Evolutionary conservation across 805 yeast genomes (phyloP), one percentile per base, ranked within the genome.

Genomic region (Starmerella bombicola): DNA sequence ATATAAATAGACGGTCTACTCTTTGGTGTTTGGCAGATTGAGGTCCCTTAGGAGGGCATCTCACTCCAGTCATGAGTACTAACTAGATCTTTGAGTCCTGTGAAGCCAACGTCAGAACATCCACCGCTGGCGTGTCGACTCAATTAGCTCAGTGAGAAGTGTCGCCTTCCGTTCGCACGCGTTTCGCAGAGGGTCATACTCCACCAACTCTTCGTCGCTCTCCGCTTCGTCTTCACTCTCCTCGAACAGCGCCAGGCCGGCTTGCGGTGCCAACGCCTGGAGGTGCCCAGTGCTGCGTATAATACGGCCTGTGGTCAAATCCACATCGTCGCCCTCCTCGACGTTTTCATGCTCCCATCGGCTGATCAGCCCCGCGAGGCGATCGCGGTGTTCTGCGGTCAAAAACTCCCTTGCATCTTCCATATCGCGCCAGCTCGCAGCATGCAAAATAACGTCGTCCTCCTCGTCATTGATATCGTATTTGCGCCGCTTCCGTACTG

Each of bases 271-370:
- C 23, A 50, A 30, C 4, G 52, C 52, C 13, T 33, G 33, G 15
- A 50, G 40, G 32, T 50, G 53, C 25, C 53, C 53, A n/a, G 12
- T 35, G 34, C 37, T 32, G 13, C 19, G 28, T 8, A 50, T 43
- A n/a, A 50, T 31, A 19, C 30, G 33, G 24, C 45, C 50, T 13
- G 53, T 45, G 22, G 23, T 29, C 25, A 50, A 39, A 20, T 50
- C 52, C 4, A 50, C 35, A 23, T 38, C 48, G 33, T 50, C 53
- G 16, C 52, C 52, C 28, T 43, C 50, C n/a, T 46, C 50, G 5
- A 9, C 29, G 23, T 34, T 21, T n/a, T 10, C 31, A 33, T 31
- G 26, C 29, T 37, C 50, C 41, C 40, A 34, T 21, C 43, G 38
- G 20, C 21, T 16, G 20, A 45, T 24, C 5, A 50, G 38, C 21